Percentiles rank a stretch among this genome's conserved stretches.
Conservation (phyloP, 495 filamentous ascomycete species). For the Tuber umbilicatum region DNA sequence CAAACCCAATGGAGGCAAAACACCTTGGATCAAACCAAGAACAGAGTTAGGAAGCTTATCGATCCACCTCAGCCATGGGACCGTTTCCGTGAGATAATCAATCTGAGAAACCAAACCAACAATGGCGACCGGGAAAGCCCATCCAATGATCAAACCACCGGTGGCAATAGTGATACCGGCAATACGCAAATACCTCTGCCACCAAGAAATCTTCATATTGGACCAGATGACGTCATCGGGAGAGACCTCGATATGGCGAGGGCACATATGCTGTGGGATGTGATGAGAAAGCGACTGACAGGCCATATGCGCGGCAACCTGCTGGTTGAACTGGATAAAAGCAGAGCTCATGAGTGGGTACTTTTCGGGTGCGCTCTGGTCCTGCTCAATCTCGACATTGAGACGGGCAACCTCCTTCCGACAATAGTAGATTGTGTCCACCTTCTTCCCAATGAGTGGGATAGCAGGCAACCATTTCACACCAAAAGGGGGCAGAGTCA, state of each 20-base stretch:
- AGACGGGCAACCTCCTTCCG: slow-evolving; percentile 79
- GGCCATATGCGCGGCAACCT: slow-evolving; percentile 96
- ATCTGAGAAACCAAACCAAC: slow-evolving; percentile 76
- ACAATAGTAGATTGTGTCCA: slow-evolving; percentile 90
- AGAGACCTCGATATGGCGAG: slow-evolving; percentile 83
- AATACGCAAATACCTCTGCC: slow-evolving; percentile 75
- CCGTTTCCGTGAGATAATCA: slow-evolving; percentile 56
- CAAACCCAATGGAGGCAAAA: slow-evolving; percentile 72
- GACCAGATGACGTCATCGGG: slow-evolving; percentile 95
- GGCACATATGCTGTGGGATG: slow-evolving; percentile 87
- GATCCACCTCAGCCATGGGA: slow-evolving; percentile 68
- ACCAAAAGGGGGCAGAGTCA: slow-evolving; percentile 70
- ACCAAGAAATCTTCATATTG: slow-evolving; percentile 96
- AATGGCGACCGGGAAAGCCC: slow-evolving; percentile 86
- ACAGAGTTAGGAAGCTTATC: slow-evolving; percentile 55
- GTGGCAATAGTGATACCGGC: slow-evolving; percentile 60
- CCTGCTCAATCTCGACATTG: slow-evolving; percentile 87
- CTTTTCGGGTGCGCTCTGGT: slow-evolving; percentile 77
- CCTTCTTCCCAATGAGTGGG: slow-evolving; percentile 77
- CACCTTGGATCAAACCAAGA: slow-evolving; percentile 72
- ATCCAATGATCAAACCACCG: slow-evolving; percentile 71
- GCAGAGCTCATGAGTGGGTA: slow-evolving; percentile 96
- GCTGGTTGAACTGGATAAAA: slow-evolving; percentile 97
- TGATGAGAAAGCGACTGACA: slow-evolving; percentile 90
- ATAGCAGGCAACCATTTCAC: slow-evolving; percentile 77